Evolutionary conservation across 2,329 filamentous ascomycete species (phyloP), one percentile per base, ranked within the genome.

Genomic region (Aspergillus sp.): DNA sequence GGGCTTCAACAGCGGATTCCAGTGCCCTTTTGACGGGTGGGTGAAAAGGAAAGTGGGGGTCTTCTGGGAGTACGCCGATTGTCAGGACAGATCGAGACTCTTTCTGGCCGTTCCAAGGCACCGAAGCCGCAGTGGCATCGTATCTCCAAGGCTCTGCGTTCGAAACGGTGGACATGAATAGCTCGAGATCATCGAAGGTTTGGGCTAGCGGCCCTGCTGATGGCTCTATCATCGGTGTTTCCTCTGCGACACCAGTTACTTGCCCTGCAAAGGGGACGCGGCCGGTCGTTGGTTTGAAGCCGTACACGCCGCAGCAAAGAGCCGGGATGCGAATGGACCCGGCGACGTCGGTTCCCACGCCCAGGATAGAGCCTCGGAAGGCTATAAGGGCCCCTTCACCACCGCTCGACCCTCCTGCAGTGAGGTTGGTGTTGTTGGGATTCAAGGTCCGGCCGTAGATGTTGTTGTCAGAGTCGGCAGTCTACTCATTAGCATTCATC

Each of bases 381-480:
- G 80, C 82, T 9, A 88, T 66, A 3, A 88, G 69, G 0, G 84
- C 83, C 0, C 81, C 85, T 68, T 89, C 86, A 15, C 88, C 88
- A 3, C 87, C 88, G 1, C 82, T 84, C 4, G 81, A 84, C 2
- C 88, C 88, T 2, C 88, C 88, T 0, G 86, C 79, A 0, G 82
- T 84, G 9, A 87, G 74, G 9, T 77, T 73, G 1, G 82, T 77
- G 55, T 87, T 87, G 61, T 81, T 74, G 0, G 88, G 87, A 64
- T 88, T 89, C 1, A 87, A 71, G 0, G 83, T 83, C 14, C 82
- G 79, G 1, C 86, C 86, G 55, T 85, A 85, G 14, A 88, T 64
- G 62, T 87, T 82, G 68, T 86, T 87, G 27, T 69, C 64, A 1
- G 68, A 69, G 25, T 70, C 84, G 72, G 8, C 78, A 76, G 68